Evolutionary conservation across 192 early-diverging fungal genomes (phyloP).

Genomic region (Spizellomyces sp.): DNA sequence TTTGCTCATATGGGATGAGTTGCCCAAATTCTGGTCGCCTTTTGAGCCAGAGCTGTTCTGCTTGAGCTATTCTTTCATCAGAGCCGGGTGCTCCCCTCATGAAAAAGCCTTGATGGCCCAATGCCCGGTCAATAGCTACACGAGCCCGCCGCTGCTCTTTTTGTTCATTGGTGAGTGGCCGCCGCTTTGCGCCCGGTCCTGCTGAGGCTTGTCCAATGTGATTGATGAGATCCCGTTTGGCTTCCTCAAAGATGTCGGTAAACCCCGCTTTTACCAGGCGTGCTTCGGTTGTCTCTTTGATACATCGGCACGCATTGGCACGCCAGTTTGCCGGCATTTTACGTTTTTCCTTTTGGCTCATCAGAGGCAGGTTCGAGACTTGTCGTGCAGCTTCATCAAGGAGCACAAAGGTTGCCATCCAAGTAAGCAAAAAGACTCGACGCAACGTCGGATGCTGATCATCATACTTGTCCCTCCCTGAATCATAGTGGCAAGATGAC

Average conservation of each 20-base stretch:
- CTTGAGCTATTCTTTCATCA: conserved; percentile 1
- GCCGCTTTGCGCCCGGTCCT: background rate
- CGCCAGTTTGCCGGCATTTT: background rate
- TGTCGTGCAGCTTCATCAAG: conserved; percentile 22
- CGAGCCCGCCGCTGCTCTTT: background rate
- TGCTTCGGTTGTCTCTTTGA: background rate
- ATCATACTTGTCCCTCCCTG: conserved; percentile 27
- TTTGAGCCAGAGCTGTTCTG: background rate
- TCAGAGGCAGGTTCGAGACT: background rate
- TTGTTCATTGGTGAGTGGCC: conserved; percentile 10
- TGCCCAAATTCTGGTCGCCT: conserved; percentile 6
- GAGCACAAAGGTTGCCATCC: conserved; percentile 31
- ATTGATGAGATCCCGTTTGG: conserved; percentile 3
- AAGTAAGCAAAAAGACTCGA: conserved; percentile 15
- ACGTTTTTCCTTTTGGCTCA: background rate
- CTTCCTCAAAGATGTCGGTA: background rate
- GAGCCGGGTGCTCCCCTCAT: background rate
- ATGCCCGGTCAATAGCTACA: conserved; percentile 1
- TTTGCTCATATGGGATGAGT: background rate
- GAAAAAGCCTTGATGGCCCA: conserved; percentile 1
- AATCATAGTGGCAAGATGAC: conserved; percentile 18
- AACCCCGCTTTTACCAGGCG: background rate
- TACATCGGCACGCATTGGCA: background rate
- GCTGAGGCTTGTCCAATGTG: background rate
- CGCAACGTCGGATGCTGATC: conserved; percentile 16